Percentiles rank a stretch among this genome's conserved stretches.
These are phyloP conservation scores for Aphanomyces euteiches DNA, from an alignment of 352 stramenopile species.

Conservation along the genomic window DNA sequence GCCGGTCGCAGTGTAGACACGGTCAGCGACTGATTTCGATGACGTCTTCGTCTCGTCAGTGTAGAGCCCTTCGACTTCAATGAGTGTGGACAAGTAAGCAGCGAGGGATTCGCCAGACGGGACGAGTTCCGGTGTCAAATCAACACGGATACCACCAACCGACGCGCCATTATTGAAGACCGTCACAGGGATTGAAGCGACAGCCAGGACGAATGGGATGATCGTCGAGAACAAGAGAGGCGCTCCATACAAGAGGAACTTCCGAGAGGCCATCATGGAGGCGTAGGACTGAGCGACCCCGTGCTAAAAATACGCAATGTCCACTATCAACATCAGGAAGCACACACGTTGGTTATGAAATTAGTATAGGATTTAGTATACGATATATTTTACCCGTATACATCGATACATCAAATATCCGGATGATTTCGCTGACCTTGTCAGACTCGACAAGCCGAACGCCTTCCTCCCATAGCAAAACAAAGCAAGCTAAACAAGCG, in stretches of 20 bases:
- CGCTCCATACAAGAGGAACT: too few species aligned
- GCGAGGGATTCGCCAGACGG: slow-evolving; percentile 50
- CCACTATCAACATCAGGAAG: too few species aligned
- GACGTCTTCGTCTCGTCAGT: slow-evolving; percentile 33
- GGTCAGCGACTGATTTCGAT: slow-evolving; percentile 29
- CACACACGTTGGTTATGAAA: too few species aligned
- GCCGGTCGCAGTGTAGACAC: slow-evolving; percentile 19
- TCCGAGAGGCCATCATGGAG: too few species aligned
- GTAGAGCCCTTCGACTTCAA: slow-evolving; percentile 55
- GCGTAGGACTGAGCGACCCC: too few species aligned
- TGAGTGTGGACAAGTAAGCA: slow-evolving; percentile 73
- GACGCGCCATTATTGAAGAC: slow-evolving; percentile 78
- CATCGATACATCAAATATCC: too few species aligned
- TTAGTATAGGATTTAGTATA: too few species aligned
- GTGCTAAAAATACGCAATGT: background rate
- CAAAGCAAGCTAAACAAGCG: too few species aligned
- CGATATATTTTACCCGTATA: too few species aligned
- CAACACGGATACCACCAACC: slow-evolving; percentile 64
- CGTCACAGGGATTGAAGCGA: slow-evolving; percentile 40
- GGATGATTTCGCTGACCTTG: too few species aligned
- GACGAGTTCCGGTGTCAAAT: slow-evolving; percentile 46
- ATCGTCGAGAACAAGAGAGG: background rate
- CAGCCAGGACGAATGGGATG: background rate
- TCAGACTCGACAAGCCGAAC: too few species aligned
- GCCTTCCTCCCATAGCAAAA: too few species aligned